Evolutionary conservation across 352 stramenopile genomes (phyloP), one percentile per base, ranked within the genome.

Genomic region (Thraustochytrium sp.): DNA sequence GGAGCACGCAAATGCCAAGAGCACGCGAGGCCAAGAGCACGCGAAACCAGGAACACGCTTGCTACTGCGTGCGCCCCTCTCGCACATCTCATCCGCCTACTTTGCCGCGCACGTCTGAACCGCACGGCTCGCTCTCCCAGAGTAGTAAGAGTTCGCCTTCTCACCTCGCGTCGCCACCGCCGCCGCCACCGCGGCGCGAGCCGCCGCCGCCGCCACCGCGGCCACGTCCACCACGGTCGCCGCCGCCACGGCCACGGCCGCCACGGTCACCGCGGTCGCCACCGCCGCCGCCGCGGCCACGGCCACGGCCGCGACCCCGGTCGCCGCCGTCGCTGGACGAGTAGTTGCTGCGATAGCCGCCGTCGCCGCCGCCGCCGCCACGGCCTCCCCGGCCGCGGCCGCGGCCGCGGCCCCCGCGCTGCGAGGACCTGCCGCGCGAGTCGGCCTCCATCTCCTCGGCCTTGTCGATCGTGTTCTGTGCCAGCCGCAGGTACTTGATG

Each of bases 401-500:
- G 73, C 76, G 87, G 65, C 72, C 87, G 68, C 42, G 78, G 80
- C 76, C 85, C 40, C 48, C 84, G 56, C 48, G 61, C 49, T 49
- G 54, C 18, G 34, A 65, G 48, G 62, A 85, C 83, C 54, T 85
- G 78, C 74, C 82, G n/a, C 59, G 59, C 8, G 78, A 80, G 61
- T 90, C 85, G 38, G 85, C 82, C 40, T 98, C 93, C 77, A 98
- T 91, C 89, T 98, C 94, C 40, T 93, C 88, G 18, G 98, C 95
- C 88, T 96, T 95, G 75, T 99, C 95, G 63, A 99, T 85, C 64
- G 98, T 92, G 86, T 99, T 94, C 76, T 98, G 96, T 21, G 94
- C 94, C 21, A 99, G 92, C 63, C 96, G 90, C 55, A 99, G 93
- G 88, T 99, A 99, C 89, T 99, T 99, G 85, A 99, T 97, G 31